Base-by-base conservation (phyloP, 192 early-diverging fungal species). In the Linnemannia schmuckeri region DNA sequence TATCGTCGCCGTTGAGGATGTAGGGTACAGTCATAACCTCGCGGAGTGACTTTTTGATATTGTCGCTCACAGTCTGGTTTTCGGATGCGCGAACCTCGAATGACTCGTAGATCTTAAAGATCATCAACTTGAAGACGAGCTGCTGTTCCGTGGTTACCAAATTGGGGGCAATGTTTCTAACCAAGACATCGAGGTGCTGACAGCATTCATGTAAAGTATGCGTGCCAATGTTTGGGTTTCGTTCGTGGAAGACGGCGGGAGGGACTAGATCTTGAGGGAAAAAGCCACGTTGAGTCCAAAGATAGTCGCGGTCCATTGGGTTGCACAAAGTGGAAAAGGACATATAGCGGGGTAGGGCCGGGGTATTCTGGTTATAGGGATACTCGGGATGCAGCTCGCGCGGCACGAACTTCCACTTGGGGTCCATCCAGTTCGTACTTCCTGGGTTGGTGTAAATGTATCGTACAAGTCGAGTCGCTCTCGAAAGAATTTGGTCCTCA, bases 381-480 rank as follows among this genome's bases (percentile, higher is more conserved):
- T 66, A 66, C 10, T 66, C 61, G 61, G 61, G 61, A 2, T 10
- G 13, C 0, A 66, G 8, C 30, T 66, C 61, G 13, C 61, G 61
- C 0, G 61, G 61, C 9, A 66, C 61, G 4, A 66, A 30, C 30
- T 9, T 30, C 61, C 61, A 66, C 61, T 33, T 13, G 27, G 61
- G 61, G 30, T 66, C 30, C 61, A 66, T 66, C 61, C 61, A 66
- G 30, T 66, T 15, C 10, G 61, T 66, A 13, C 6, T 33, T 12
- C 61, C 61, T 17, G 42, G 57, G 4, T 74, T 8, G 20, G 40
- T 6, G 47, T 83, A 83, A 47, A 83, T 78, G 61, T 74, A 52
- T 2, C 22, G 20, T 10, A 83, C 76, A 1, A 83, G 47, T 2
- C 1, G 5, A 1, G 8, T 10, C 0, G 76, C 82, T 54, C 38